Evolutionary conservation across 2,329 filamentous ascomycete genomes (phyloP), one percentile per base, ranked within the genome.

Genomic region (Pseudohalonectria lignicola): DNA sequence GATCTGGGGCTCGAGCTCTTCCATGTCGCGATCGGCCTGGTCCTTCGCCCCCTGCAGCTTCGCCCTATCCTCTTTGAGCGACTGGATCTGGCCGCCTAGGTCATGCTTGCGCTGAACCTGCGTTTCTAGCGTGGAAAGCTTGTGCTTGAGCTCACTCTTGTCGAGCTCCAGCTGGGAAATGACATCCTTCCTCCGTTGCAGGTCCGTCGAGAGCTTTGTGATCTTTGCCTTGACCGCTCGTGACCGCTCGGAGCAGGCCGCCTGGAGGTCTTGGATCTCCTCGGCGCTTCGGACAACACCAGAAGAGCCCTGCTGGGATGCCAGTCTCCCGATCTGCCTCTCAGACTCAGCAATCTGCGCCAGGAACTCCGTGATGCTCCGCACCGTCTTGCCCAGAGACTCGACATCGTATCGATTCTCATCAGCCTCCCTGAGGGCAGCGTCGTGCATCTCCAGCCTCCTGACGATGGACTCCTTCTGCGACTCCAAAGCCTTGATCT

Each of bases 101-200:
- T 74, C 71, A 29, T 73, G 70, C 63, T 88, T 94, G 59, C 85
- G 86, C 54, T 93, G 86, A 19, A 96, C 67, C 49, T 88, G 79
- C 41, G 82, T 79, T 34, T 73, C 69, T 2, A 82, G 76, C 37
- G 73, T 74, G 48, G 71, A 79, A 37, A 95, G 68, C 46, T 82
- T 82, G 52, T 80, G 82, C 43, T 72, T 76, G 30, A 84, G 64
- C 56, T 93, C 83, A 50, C 83, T 81, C 42, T 79, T 71, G 52
- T 92, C 79, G 4, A 92, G 67, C 57, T 95, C 86, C 19, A 93
- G 65, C 13, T 68, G 65, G 45, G 71, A 82, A 39, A 92, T 71
- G 26, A 76, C 66, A 45, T 76, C 76, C 41, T 78, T 78, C 39
- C 76, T 71, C 29, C 82, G 76, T 47, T 94, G 84, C 47, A 75